Percentiles rank a stretch among this genome's conserved stretches.
Evolutionary conservation across 768 basidiomycete species (phyloP).

Genomic region (Calvatia gigantea): DNA sequence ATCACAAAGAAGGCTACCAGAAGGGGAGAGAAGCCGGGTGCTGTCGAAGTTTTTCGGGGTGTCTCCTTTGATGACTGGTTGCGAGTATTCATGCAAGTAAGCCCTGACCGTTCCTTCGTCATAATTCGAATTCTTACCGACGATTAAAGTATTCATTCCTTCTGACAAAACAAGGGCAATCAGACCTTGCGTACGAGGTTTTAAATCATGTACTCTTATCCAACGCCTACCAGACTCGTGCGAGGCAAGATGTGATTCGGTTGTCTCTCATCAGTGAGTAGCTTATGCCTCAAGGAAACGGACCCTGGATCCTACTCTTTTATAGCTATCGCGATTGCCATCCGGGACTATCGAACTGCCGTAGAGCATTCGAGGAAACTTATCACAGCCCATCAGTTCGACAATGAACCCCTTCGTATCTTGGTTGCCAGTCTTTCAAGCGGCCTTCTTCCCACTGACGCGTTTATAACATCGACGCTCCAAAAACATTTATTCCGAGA

Average conservation of each 20-base stretch:
- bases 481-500: slow-evolving; percentile 87
- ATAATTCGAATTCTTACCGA: neutral
- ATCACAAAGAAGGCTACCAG: slow-evolving; percentile 46
- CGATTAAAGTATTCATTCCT: slow-evolving; percentile 66
- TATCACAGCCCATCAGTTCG: slow-evolving; percentile 74
- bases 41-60: slow-evolving; percentile 73
- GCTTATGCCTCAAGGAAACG: neutral
- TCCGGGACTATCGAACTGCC: slow-evolving; percentile 50
- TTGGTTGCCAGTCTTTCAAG: slow-evolving; percentile 70
- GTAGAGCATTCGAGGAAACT: slow-evolving; percentile 78
- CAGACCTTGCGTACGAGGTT: slow-evolving; percentile 68
- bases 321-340: slow-evolving; percentile 70
- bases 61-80: slow-evolving; percentile 86
- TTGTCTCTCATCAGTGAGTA: slow-evolving; percentile 72
- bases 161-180: slow-evolving; percentile 58
- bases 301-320: slow-evolving; percentile 2
- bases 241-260: slow-evolving; percentile 67
- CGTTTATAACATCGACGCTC: slow-evolving; percentile 72
- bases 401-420: slow-evolving; percentile 81
- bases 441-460: slow-evolving; percentile 66
- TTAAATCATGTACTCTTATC: slow-evolving; percentile 73
- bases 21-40: slow-evolving; percentile 31
- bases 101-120: slow-evolving; percentile 15
- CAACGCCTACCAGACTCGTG: slow-evolving; percentile 63
- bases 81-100: slow-evolving; percentile 78